phyloP scores from a whole-genome alignment of 129 eudicot species.

The Mikania micrantha region DNA sequence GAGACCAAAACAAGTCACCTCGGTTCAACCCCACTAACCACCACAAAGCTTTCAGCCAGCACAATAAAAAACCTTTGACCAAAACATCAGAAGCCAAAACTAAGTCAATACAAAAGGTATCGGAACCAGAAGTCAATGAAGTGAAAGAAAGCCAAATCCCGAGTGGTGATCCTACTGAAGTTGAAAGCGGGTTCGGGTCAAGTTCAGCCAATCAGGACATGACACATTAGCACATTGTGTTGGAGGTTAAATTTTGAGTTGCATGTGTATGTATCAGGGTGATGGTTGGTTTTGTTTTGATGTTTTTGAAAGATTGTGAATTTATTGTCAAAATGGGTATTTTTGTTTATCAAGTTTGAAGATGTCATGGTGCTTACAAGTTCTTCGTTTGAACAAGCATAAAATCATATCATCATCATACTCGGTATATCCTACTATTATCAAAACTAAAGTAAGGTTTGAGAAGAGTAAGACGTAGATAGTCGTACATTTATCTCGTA shows the following conservation, averaged over 20 bases:
- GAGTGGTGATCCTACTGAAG: constrained; percentile 1
- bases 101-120: constrained; percentile 32
- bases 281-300: constrained; percentile 12
- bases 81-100: constrained; percentile 22
- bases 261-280: neutral
- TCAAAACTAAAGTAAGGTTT: no score
- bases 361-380: neutral
- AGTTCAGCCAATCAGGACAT: constrained; percentile 22
- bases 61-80: constrained; percentile 37
- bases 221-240: constrained; percentile 29
- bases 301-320: neutral
- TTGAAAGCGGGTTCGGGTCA: constrained; percentile 15
- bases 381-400: no score
- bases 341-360: neutral
- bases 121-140: constrained; percentile 21
- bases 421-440: no score
- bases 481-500: no score
- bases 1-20: constrained; percentile 27
- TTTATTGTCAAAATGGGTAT: neutral
- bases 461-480: no score
- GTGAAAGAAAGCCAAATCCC: neutral
- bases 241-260: constrained; percentile 27
- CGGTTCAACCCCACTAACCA: constrained; percentile 19
- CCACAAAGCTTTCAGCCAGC: constrained; percentile 36
- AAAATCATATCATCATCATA: no score